A percentile compares a stretch with the other conserved stretches of the same genome.
phyloP scores from a whole-genome alignment of 2,329 filamentous ascomycete species.

The Didymella glomerata region DNA sequence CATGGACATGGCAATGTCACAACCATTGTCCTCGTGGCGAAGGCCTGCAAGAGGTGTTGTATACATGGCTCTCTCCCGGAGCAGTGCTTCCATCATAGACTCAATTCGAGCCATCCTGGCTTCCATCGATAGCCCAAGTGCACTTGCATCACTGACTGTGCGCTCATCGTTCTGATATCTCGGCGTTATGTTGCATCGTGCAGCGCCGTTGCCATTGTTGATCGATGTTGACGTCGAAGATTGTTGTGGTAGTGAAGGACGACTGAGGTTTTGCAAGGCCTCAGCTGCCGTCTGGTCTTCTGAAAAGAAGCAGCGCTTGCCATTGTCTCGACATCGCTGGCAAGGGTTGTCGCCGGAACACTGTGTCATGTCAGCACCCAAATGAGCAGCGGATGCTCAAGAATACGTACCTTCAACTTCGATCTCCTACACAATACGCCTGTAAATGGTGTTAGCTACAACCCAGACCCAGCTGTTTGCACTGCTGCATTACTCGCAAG shows the following conservation, averaged over 20 bases:
- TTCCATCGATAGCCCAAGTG: constrained; percentile 42
- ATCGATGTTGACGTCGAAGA: constrained; percentile 14
- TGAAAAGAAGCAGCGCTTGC: constrained; percentile 49
- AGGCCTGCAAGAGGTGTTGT: constrained; percentile 37
- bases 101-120: constrained; percentile 48
- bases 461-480: constrained; percentile 1
- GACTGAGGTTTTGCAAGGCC: constrained; percentile 48
- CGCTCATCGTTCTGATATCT: constrained; percentile 33
- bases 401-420: constrained; percentile 44
- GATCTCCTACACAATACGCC: constrained; percentile 47
- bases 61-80: constrained; percentile 41
- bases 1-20: constrained; percentile 32
- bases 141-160: constrained; percentile 40
- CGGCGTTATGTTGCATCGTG: constrained; percentile 32
- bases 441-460: constrained; percentile 29
- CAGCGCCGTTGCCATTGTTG: constrained; percentile 27
- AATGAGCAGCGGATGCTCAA: background rate
- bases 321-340: constrained; percentile 47
- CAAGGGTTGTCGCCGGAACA: constrained; percentile 49
- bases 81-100: constrained; percentile 46
- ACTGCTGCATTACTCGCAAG: constrained; percentile 3
- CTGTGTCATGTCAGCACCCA: constrained; percentile 25
- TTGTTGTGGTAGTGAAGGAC: constrained; percentile 38
- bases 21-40: constrained; percentile 37
- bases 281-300: constrained; percentile 51